These are phyloP conservation scores for Flaveria bidentis DNA, from an alignment of 129 eudicot species.

Conservation along the genomic window DNA sequence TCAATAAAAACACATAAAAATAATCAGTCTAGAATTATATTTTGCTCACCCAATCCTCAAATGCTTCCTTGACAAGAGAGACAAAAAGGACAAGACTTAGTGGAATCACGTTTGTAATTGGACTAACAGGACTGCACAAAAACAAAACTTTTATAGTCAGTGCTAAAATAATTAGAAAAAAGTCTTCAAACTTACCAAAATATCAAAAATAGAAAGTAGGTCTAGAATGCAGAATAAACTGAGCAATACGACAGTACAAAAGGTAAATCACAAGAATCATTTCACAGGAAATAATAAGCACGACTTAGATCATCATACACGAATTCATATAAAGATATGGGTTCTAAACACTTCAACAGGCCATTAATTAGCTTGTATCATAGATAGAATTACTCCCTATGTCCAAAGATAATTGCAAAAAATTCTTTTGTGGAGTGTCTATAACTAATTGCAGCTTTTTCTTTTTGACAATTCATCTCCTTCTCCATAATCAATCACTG, in stretches of 20 bases:
- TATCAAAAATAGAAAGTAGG: neutral
- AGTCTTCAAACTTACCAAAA: neutral
- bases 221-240: conserved; percentile 20
- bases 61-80: conserved; percentile 94
- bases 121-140: conserved; percentile 96
- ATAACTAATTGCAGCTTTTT: conserved; percentile 4
- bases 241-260: neutral
- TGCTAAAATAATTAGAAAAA: conserved; percentile 6
- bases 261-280: conserved; percentile 12
- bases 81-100: conserved; percentile 85
- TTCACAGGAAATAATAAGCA: conserved; percentile 10
- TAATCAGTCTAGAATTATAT: conserved; percentile 10
- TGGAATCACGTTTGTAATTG: conserved; percentile 89
- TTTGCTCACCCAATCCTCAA: conserved; percentile 96
- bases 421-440: neutral
- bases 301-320: conserved; percentile 1
- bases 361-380: neutral
- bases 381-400: neutral
- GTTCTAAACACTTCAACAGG: conserved; percentile 16
- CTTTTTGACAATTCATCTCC: neutral
- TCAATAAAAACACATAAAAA: neutral
- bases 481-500: conserved; percentile 4
- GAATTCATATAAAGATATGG: neutral
- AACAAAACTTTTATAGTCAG: conserved; percentile 30
- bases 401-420: conserved; percentile 7